Base-by-base conservation (phyloP, 805 yeast species). In the Pichia membranifaciens region DNA sequence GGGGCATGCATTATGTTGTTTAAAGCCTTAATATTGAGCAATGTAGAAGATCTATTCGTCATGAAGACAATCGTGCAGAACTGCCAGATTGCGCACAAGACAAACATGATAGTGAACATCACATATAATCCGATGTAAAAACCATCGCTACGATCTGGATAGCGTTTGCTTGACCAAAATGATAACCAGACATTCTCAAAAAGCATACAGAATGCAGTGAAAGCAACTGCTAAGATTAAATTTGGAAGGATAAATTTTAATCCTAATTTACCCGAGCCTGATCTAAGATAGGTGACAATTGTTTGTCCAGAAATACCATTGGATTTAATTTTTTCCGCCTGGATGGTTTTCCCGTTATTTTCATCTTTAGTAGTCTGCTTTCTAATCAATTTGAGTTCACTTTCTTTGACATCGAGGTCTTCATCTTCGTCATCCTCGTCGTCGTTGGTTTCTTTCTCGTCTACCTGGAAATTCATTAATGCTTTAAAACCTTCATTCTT, bases 131-230 rank as follows among this genome's bases (percentile, higher is more conserved):
- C 95, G 64, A 84, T 83, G 66, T 86, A 87, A 55, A 77, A 76
- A 0, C 77, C 76, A 48, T 72, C 65, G 4, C 74, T 44, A 44
- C 64, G 64, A 20, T 62, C 56, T 6, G 58, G 49, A 58, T 82
- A 86, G 58, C 74, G 76, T 45, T 68, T 48, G 12, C 67, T 68
- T 1, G 84, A 72, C 96, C 96, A 88, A 65, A 82, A 88, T 0
- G 93, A 82, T 51, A 88, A 68, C 95, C 95, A 86, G 22, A 82
- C 79, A 60, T 80, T 82, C 40, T 81, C 73, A 59, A 83, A 81
- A 23, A 83, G 61, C 45, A 67, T 70, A 48, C 73, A 68, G 62
- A 81, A 82, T 0, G 76, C 73, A 45, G 74, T 71, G 8, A 75
- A 29, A 0, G 59, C 34, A 38, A 59, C 51, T 7, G 53, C 47